Base-by-base conservation (phyloP, 176 grass and related monocot species). In the Aegilops tauschii region DNA sequence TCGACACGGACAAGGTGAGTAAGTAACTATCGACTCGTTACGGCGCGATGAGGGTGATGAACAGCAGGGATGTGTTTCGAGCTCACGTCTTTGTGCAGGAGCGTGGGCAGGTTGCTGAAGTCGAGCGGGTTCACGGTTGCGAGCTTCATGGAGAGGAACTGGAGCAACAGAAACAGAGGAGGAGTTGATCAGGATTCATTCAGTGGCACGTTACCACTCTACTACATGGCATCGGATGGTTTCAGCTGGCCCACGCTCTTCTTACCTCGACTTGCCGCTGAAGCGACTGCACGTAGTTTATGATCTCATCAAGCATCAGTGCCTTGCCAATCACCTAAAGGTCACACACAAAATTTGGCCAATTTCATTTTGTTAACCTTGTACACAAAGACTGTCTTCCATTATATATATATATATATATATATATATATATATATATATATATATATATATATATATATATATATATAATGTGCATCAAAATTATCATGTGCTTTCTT, bases 71-170 rank as follows among this genome's bases (percentile, higher is more conserved):
- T 61, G 9, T 23, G n/a, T 36, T 86, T 86, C 13, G 6, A 72
- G 17, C 92, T 89, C 69, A 99, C 97, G 71, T 99, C 97, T 90
- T 94, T 99, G 16, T 93, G 79, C 69, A 96, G 84, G 79, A 94
- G 87, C 35, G 90, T 81, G 39, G 93, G 86, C 50, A 99, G 79
- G 86, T 92, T 88, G 61, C 71, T 89, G 85, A 96, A 94, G 72
- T 99, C 97, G 14, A 96, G 77, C 20, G 97, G 97, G 68, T 96
- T 99, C 89, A 96, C 97, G 2, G 97, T 96, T 36, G 97, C 94
- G 23, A 99, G 88, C 92, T 99, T 99, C 97, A 99, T 99, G 0
- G 97, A 99, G 21, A 99, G 94, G 86, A 99, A 99, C 97, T 99
- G 90, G 21, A 70, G 76, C 7, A 34, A 74, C n/a, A 9, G 16